Conservation (phyloP, 2,329 filamentous ascomycete species). For the Aspergillus novofumigatus region DNA sequence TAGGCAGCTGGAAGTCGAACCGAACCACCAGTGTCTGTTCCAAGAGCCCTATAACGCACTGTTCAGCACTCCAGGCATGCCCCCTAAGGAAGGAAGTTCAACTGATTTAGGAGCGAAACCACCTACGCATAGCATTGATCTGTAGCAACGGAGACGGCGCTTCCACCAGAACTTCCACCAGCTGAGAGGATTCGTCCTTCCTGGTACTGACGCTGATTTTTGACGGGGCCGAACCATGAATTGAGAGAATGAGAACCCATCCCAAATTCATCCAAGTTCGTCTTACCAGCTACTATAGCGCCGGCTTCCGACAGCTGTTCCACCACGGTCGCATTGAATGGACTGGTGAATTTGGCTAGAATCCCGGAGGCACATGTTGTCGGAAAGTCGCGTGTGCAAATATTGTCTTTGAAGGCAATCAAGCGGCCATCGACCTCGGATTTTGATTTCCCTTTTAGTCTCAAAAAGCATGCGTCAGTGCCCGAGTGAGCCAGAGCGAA, state of each 20-base stretch:
- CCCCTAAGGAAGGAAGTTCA: constrained; percentile 6
- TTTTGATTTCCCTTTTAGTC: constrained; percentile 26
- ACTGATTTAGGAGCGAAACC: not conserved
- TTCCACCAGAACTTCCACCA: constrained; percentile 90
- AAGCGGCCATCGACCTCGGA: constrained; percentile 41
- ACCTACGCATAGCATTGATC: constrained; percentile 57
- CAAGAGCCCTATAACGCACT: constrained; percentile 57
- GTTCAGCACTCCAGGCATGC: constrained; percentile 6
- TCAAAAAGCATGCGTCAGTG: not conserved
- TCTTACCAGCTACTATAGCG: constrained; percentile 68
- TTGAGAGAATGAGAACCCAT: constrained; percentile 81
- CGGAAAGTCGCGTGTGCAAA: constrained; percentile 58
- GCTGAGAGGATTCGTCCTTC: constrained; percentile 55
- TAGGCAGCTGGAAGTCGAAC: constrained; percentile 85
- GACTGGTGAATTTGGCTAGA: constrained; percentile 65
- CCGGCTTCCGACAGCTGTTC: constrained; percentile 61
- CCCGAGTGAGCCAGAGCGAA: not conserved
- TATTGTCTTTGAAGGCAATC: constrained; percentile 75
- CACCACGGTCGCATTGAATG: constrained; percentile 80
- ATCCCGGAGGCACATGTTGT: constrained; percentile 83
- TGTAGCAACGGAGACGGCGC: constrained; percentile 74
- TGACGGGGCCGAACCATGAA: constrained; percentile 64
- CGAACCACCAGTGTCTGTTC: constrained; percentile 90
- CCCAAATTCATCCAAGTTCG: constrained; percentile 93
- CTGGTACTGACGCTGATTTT: constrained; percentile 42